Evolutionary conservation across 805 yeast genomes (phyloP).

Genomic region (Candida ascalaphidarum): DNA sequence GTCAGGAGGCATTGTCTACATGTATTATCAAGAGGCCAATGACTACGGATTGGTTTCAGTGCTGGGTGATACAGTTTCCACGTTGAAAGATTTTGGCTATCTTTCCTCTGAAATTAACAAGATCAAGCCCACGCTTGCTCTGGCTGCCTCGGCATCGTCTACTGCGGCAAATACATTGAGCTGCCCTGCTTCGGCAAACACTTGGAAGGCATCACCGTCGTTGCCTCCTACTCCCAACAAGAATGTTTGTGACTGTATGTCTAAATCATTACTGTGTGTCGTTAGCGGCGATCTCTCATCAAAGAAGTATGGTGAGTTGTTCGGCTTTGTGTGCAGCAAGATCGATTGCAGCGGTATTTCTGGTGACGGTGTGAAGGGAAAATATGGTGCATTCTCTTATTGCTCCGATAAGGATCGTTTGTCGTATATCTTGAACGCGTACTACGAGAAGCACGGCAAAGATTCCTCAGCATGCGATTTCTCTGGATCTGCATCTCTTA

Average conservation of each 20-base stretch:
- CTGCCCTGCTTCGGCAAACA: constrained; percentile 48
- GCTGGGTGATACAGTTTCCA: constrained; percentile 39
- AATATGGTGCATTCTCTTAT: constrained; percentile 67
- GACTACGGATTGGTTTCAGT: constrained; percentile 72
- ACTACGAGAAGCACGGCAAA: constrained; percentile 29
- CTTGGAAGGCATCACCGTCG: constrained; percentile 61
- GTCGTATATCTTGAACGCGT: constrained; percentile 55
- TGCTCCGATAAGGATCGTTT: constrained; percentile 60
- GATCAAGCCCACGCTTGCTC: constrained; percentile 39
- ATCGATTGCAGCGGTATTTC: constrained; percentile 55
- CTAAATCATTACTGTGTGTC: constrained; percentile 49
- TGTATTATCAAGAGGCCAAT: constrained; percentile 82
- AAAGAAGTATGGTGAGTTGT: constrained; percentile 54
- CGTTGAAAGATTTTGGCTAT: constrained; percentile 49
- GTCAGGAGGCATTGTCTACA: constrained; percentile 92
- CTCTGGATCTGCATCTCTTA: constrained; percentile 45
- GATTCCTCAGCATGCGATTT: constrained; percentile 10
- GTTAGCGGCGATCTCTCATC: constrained; percentile 43
- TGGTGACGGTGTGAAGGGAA: constrained; percentile 56
- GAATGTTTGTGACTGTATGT: constrained; percentile 56
- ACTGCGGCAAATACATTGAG: constrained; percentile 30
- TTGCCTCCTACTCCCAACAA: constrained; percentile 77
- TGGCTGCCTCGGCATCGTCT: constrained; percentile 27
- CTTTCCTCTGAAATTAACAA: constrained; percentile 32
- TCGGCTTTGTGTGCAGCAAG: constrained; percentile 46